A percentile compares a stretch with the other conserved stretches of the same genome.
Evolutionary conservation across 257 asterid genomes (phyloP).

Genomic region (Orobanche coerulescens): DNA sequence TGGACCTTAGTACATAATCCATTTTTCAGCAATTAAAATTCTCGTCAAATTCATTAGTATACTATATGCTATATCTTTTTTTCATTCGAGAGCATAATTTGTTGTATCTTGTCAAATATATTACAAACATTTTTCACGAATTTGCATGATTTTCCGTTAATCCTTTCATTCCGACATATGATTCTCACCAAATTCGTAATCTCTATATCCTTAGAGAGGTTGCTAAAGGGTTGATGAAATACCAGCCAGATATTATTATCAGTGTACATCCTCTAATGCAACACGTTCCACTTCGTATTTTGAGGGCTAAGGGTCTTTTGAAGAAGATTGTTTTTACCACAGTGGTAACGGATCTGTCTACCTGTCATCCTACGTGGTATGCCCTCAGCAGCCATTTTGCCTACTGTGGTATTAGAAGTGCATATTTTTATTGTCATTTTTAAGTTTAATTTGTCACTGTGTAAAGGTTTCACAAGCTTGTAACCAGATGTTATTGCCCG

Average conservation of each 20-base stretch:
- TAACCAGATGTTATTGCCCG: conserved; percentile 91
- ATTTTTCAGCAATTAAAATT: no score
- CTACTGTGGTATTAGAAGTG: conserved; percentile 5
- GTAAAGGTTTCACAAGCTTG: conserved; percentile 99
- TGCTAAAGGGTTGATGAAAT: conserved; percentile 90
- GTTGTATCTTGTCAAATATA: no score
- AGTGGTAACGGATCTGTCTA: conserved; percentile 81
- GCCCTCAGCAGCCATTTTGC: conserved; percentile 19
- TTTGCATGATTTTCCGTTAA: not conserved
- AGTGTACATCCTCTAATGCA: conserved; percentile 99
- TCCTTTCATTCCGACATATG: conserved; percentile 1
- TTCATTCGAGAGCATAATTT: no score
- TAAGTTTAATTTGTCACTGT: conserved; percentile 21
- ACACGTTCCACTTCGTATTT: conserved; percentile 90
- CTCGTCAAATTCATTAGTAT: no score
- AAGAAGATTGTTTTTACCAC: conserved; percentile 92
- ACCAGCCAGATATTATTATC: conserved; percentile 90
- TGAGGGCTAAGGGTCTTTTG: conserved; percentile 87
- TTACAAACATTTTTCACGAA: not conserved
- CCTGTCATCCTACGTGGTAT: conserved; percentile 99
- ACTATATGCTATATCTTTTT: no score
- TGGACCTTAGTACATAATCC: no score
- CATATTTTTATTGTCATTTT: conserved; percentile 7
- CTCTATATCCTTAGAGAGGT: conserved; percentile 62
- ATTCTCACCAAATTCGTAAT: conserved; percentile 20